Conservation (phyloP, 1,139 yeast genomes). For the Debaryomyces udenii region DNA sequence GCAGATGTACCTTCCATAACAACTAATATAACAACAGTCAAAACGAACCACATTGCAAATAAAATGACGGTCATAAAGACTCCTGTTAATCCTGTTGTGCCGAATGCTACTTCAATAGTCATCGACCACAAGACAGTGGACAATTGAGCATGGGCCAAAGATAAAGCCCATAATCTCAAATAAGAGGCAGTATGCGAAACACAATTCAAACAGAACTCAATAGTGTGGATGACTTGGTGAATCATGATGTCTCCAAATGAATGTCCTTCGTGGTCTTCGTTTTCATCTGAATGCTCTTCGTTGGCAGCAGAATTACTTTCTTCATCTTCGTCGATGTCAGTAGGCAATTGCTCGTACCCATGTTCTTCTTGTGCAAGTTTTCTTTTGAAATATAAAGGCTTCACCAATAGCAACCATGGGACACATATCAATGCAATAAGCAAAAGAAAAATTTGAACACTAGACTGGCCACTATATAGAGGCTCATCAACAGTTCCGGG, state of each 20-base stretch:
- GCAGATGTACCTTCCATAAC: conserved; percentile 89
- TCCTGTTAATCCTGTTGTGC: conserved; percentile 52
- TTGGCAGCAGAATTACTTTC: conserved; percentile 18
- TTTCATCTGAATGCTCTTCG: conserved; percentile 46
- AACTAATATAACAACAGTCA: conserved; percentile 74
- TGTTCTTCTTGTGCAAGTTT: conserved; percentile 46
- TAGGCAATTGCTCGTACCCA: conserved; percentile 34
- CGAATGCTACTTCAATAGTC: conserved; percentile 67
- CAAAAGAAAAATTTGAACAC: conserved; percentile 61
- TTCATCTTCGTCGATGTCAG: conserved; percentile 25
- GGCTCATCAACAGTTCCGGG: conserved; percentile 75
- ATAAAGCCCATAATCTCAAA: conserved; percentile 76
- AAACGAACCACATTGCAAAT: conserved; percentile 78
- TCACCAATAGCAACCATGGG: conserved; percentile 71
- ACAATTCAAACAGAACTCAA: conserved; percentile 77
- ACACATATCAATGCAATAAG: conserved; percentile 70
- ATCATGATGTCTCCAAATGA: conserved; percentile 76
- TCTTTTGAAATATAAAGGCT: conserved; percentile 58
- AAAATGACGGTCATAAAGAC: conserved; percentile 56
- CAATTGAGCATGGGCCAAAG: conserved; percentile 77
- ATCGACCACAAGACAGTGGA: conserved; percentile 77
- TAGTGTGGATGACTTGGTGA: conserved; percentile 79
- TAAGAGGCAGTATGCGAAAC: conserved; percentile 82
- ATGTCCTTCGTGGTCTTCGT: conserved; percentile 56
- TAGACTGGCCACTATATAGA: conserved; percentile 64